These are phyloP conservation scores for Astragalus membranaceus DNA, from an alignment of 306 rosid genomes.

Conservation along the genomic window DNA sequence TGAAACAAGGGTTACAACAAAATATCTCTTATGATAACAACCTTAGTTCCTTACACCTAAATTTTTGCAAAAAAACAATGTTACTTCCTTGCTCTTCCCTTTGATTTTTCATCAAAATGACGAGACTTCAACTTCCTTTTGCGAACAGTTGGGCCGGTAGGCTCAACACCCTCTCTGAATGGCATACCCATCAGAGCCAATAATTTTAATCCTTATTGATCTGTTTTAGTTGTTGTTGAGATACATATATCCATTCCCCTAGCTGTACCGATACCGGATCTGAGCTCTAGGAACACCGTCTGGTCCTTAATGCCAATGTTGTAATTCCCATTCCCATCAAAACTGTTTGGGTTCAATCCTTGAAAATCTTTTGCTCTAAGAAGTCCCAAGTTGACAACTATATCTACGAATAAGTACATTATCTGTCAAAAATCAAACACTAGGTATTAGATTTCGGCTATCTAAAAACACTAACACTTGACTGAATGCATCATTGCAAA, in stretches of 20 bases:
- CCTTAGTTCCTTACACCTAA: slow-evolving; percentile 38
- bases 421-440: slow-evolving; percentile 40
- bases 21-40: slow-evolving; percentile 8
- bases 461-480: neutral
- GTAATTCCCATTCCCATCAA: slow-evolving; percentile 84
- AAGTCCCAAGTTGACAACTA: slow-evolving; percentile 73
- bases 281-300: slow-evolving; percentile 81
- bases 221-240: slow-evolving; percentile 63
- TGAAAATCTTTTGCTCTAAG: slow-evolving; percentile 97
- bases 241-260: slow-evolving; percentile 97
- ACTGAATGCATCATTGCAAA: neutral
- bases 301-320: slow-evolving; percentile 68
- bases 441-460: neutral
- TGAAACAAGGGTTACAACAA: slow-evolving; percentile 13
- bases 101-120: slow-evolving; percentile 75
- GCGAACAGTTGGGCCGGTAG: slow-evolving; percentile 23
- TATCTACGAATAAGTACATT: slow-evolving; percentile 83
- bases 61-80: slow-evolving; percentile 56
- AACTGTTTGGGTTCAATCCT: slow-evolving; percentile 73
- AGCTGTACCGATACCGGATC: slow-evolving; percentile 58
- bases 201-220: slow-evolving; percentile 69
- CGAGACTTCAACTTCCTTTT: slow-evolving; percentile 87
- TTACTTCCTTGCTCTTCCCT: slow-evolving; percentile 55
- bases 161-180: slow-evolving; percentile 64
- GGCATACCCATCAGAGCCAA: slow-evolving; percentile 96